Evolutionary conservation across 331 rosid species (phyloP), one percentile per base, ranked within the genome.

Genomic region (Acacia concinna): DNA sequence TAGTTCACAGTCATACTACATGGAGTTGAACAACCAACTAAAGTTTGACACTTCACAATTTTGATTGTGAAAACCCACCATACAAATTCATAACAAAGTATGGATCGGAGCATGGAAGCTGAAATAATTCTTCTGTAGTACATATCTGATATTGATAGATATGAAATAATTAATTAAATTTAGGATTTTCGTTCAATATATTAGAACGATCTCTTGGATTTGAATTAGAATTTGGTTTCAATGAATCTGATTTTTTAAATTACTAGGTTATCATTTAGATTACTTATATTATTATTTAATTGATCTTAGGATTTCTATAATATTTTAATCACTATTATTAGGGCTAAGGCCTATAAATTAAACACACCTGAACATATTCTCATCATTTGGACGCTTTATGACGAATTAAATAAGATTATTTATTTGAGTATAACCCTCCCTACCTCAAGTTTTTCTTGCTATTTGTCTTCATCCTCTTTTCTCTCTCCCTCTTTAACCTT

Each of bases 21-120:
- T 71, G 66, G 49, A 14, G 63, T 11, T 12, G 51, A 78, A 41
- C 18, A 69, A 9, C 73, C 76, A 79, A 72, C 56, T 63, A 47
- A 64, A 21, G 47, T 40, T 30, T 30, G 71, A 59, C 28, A 13
- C 63, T 69, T 52, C 34, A 56, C 40, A 84, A n/a, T 32, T 72
- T 47, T 68, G 67, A 83, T 65, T 25, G 35, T 56, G 54, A 59
- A 74, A 62, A 30, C 38, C 4, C n/a, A 62, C 79, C 68, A 56
- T 56, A 20, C 60, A 56, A 56, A 56, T 56, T 1, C 30, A 23
- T 49, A 17, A 49, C 18, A 46, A 46, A 46, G 18, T 51, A 49
- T 15, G 23, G 56, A 49, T 21, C 8, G 23, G 56, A 49, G 56
- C 8, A 49, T 18, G n/a, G 23, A 18, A 49, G 56, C 56, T 18